Evolutionary conservation across 805 yeast genomes (phyloP), one percentile per base, ranked within the genome.

Genomic region (Kazachstania viticola): DNA sequence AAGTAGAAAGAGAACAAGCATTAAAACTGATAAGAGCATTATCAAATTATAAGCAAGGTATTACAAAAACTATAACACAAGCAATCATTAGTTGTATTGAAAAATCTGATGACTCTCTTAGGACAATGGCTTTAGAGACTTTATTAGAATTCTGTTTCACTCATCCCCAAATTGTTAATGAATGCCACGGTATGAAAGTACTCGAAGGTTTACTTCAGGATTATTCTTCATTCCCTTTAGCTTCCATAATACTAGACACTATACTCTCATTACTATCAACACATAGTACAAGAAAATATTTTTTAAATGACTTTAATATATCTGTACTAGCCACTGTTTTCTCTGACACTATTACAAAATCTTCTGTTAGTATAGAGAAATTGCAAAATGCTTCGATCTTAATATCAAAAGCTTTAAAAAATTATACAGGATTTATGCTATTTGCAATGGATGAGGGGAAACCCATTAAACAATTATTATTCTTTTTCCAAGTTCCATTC

Each of bases 1-100:
- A 72, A 16, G 54, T 73, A 2, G 95, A 87, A 45, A 68, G 85
- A 37, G 77, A 74, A 29, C 84, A 85, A 46, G 91, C 93, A 0
- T 46, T 88, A 21, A 79, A 78, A 44, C 58, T 84, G 17, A 57
- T 84, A 0, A 63, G 95, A 18, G 61, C 66, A 21, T 72, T 80
- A 35, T 45, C 80, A 3, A 75, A 67, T 25, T 59, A 64, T 5
- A 53, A 61, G 0, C 62, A 69, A 13, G 87, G 87, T 1, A 65
- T 82, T 3, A 65, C 80, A 3, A 68, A 79, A 28, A 73, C 87
- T 0, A 44, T 88, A 2, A 72, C 79, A 23, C 71, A 82, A 31
- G 72, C 84, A 1, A 40, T 82, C 3, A 74, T 79, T 3, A 69
- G 81, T 3, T 62, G 77, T 8, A 67, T 77, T 2, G 88, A 79